Conservation (phyloP, 179 eudicot genomes). For the Patellifolia procumbens region DNA sequence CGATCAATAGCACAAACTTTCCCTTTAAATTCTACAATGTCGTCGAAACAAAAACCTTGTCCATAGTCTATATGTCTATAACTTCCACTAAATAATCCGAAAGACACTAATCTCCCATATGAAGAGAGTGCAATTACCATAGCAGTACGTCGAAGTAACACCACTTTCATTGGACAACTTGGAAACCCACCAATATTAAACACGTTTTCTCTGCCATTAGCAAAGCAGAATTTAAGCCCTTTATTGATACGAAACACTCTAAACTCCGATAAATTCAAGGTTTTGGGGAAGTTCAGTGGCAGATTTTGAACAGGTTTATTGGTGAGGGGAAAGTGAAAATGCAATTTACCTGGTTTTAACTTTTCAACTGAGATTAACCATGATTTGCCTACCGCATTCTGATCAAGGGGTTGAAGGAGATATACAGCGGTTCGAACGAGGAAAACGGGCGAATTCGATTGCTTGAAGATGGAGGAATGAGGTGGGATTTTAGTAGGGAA, state of each 20-base stretch:
- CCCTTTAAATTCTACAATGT: conserved; percentile 10
- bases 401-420: not conserved
- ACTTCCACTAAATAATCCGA: not conserved
- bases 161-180: no score
- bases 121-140: no score
- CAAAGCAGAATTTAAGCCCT: not conserved
- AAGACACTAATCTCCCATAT: no score
- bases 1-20: not conserved
- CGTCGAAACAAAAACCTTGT: not conserved
- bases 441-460: not conserved
- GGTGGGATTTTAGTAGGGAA: not conserved
- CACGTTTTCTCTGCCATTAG: not conserved
- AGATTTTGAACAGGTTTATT: not conserved
- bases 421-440: not conserved
- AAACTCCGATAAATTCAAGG: not conserved
- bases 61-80: no score
- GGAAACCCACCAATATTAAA: not conserved
- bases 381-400: not conserved
- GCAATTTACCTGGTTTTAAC: not conserved
- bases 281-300: not conserved
- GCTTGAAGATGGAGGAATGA: not conserved
- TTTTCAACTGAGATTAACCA: not conserved
- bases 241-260: not conserved
- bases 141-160: no score
- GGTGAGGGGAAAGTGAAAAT: not conserved